phyloP scores from a whole-genome alignment of 768 basidiomycete species.

The Kwoniella newhampshirensis region DNA sequence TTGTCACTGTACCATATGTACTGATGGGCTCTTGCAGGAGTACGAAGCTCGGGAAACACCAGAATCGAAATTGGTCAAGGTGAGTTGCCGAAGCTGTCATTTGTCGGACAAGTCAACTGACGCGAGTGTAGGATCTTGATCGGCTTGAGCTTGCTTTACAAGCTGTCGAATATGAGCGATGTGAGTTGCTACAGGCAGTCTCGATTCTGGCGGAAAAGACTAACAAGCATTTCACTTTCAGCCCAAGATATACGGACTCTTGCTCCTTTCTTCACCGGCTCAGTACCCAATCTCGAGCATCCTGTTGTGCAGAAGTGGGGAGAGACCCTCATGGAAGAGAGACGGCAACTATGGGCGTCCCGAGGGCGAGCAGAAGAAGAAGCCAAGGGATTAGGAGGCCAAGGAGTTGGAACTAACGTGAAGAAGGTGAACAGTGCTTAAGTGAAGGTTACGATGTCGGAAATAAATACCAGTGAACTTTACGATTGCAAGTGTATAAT shows the following conservation, averaged over 20 bases:
- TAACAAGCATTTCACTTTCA: slow-evolving; percentile 16
- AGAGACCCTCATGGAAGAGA: slow-evolving; percentile 49
- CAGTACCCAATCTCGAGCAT: slow-evolving; percentile 50
- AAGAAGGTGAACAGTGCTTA: slow-evolving; percentile 14
- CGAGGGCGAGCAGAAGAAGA: slow-evolving; percentile 42
- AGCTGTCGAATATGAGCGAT: slow-evolving; percentile 53
- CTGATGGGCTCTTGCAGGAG: slow-evolving; percentile 43
- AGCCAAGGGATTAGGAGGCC: slow-evolving; percentile 35
- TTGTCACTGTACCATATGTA: too few relatives aligned
- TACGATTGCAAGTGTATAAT: not conserved
- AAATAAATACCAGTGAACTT: not conserved
- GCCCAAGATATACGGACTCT: slow-evolving; percentile 49
- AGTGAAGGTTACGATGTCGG: not conserved
- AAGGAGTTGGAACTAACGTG: slow-evolving; percentile 12
- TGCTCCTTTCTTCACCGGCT: slow-evolving; percentile 47
- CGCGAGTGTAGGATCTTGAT: slow-evolving; percentile 46
- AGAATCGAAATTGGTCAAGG: slow-evolving; percentile 54
- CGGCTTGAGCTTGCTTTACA: slow-evolving; percentile 52
- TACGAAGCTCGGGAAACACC: slow-evolving; percentile 53
- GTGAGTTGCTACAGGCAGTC: slow-evolving; percentile 32
- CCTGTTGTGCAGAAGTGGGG: slow-evolving; percentile 51
- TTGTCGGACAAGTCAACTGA: not conserved
- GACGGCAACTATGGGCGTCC: slow-evolving; percentile 44
- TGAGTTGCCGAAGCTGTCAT: slow-evolving; percentile 19
- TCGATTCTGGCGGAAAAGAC: too few relatives aligned